A percentile compares a stretch with the other conserved stretches of the same genome.
phyloP scores from a whole-genome alignment of 345 rosid species.

The Eutrema yunnanense region DNA sequence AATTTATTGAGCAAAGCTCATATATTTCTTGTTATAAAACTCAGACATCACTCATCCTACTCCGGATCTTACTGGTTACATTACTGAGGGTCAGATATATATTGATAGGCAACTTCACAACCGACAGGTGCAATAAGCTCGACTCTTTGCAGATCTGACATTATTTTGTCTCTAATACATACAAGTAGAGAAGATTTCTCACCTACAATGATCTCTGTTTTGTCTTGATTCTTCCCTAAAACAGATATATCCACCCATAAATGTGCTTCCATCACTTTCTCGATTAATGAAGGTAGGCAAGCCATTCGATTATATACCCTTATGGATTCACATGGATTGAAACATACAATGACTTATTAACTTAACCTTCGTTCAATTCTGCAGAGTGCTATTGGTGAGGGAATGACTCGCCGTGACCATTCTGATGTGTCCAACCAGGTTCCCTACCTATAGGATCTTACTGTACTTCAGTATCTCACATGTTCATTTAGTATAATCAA shows the following conservation, averaged over 20 bases:
- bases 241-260: conserved; percentile 97
- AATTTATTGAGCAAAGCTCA: neutral
- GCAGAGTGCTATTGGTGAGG: conserved; percentile 99
- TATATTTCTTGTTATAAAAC: neutral
- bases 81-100: conserved; percentile 58
- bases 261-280: conserved; percentile 96
- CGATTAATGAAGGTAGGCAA: conserved; percentile 87
- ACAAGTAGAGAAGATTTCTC: neutral
- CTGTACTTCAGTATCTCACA: neutral
- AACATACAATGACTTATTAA: neutral
- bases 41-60: conserved; percentile 98
- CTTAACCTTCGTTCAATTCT: neutral
- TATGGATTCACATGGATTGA: neutral
- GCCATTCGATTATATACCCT: neutral
- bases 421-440: conserved; percentile 88
- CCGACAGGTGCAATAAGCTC: conserved; percentile 28
- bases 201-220: neutral
- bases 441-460: neutral
- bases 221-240: neutral
- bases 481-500: neutral
- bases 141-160: neutral
- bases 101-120: conserved; percentile 38
- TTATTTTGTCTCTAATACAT: neutral
- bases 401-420: conserved; percentile 96
- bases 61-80: conserved; percentile 98